phyloP scores from a whole-genome alignment of 2,329 filamentous ascomycete species.

The Beauveria caledonica region DNA sequence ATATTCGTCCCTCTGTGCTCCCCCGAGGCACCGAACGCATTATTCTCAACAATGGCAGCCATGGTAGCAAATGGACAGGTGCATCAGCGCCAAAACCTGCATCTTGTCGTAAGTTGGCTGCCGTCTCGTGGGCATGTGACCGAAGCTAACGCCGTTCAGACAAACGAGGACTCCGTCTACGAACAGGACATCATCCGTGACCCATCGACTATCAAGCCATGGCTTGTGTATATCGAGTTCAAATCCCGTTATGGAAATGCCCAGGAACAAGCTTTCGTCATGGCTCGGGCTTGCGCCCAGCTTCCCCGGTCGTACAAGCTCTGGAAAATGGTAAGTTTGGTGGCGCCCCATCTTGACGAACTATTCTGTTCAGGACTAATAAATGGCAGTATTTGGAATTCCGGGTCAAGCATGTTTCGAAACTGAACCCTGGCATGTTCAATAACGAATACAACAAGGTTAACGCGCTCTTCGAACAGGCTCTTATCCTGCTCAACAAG shows the following conservation, averaged over 20 bases:
- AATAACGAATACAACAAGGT: slow-evolving; percentile 82
- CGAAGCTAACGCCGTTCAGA: slow-evolving; percentile 34
- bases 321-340: slow-evolving; percentile 78
- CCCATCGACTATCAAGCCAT: slow-evolving; percentile 79
- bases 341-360: neutral
- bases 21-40: neutral
- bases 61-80: slow-evolving; percentile 22
- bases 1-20: neutral
- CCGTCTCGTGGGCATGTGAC: neutral
- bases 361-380: neutral
- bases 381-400: slow-evolving; percentile 70
- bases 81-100: slow-evolving; percentile 38
- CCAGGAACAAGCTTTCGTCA: slow-evolving; percentile 75
- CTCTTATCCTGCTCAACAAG: slow-evolving; percentile 90
- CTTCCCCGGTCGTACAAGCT: slow-evolving; percentile 94
- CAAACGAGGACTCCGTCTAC: slow-evolving; percentile 86
- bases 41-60: slow-evolving; percentile 13
- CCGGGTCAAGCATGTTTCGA: slow-evolving; percentile 69
- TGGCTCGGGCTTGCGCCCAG: slow-evolving; percentile 85
- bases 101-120: slow-evolving; percentile 36
- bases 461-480: slow-evolving; percentile 88
- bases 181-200: slow-evolving; percentile 92
- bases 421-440: slow-evolving; percentile 74
- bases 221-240: slow-evolving; percentile 88
- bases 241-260: slow-evolving; percentile 79